Conservation (phyloP, 2,329 filamentous ascomycete species). For the Aspergillus terreus region DNA sequence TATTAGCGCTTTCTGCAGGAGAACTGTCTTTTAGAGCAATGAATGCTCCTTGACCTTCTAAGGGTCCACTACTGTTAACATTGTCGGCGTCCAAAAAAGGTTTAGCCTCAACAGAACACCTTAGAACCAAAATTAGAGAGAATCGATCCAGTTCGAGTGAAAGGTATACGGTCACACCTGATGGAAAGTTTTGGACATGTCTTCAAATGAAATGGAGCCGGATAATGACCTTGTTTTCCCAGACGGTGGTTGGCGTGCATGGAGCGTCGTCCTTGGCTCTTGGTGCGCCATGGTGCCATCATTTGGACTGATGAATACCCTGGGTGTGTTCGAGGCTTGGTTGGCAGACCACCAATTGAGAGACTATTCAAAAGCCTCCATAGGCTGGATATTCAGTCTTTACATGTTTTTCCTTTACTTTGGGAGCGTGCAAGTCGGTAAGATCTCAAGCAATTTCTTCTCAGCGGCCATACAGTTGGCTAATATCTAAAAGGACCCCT, state of each 20-base stretch:
- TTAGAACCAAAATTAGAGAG: too few relatives aligned
- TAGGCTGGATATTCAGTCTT: conserved; percentile 35
- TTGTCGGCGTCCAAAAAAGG: too few relatives aligned
- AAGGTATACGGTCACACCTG: too few relatives aligned
- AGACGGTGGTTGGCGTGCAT: conserved; percentile 21
- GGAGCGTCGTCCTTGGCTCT: conserved; percentile 36
- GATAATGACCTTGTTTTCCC: too few relatives aligned
- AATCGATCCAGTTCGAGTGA: too few relatives aligned
- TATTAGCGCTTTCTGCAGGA: too few relatives aligned
- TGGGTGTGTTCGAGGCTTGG: conserved; percentile 31
- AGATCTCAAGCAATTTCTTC: conserved; percentile 11
- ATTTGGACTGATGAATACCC: conserved; percentile 34
- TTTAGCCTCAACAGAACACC: too few relatives aligned
- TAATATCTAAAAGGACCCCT: conserved; percentile 22
- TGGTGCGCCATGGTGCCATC: conserved; percentile 32
- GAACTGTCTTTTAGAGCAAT: too few relatives aligned
- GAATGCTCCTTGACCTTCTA: too few relatives aligned
- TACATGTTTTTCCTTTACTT: conserved; percentile 33
- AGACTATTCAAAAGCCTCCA: conserved; percentile 23
- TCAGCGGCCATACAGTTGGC: background rate
- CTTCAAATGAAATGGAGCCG: too few relatives aligned
- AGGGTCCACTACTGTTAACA: too few relatives aligned
- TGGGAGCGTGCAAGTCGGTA: conserved; percentile 26
- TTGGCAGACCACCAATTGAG: conserved; percentile 26
- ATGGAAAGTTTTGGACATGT: too few relatives aligned